These are phyloP conservation scores for Volvox africanus DNA, from an alignment of 139 green algal species.

Conservation along the genomic window DNA sequence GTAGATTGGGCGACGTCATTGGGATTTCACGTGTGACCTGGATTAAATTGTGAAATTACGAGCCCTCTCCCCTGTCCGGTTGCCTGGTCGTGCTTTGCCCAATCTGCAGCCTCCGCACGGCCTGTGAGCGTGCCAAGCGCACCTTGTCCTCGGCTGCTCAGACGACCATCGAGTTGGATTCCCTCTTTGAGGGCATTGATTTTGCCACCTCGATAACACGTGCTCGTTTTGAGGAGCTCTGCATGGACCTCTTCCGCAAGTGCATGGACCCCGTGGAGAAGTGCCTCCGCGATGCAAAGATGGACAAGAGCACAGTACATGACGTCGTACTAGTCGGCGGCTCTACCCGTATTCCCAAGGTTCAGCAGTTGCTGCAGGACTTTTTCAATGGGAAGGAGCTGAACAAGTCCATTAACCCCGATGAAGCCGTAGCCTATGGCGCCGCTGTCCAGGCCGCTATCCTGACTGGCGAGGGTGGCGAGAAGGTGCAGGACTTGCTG, in stretches of 20 bases:
- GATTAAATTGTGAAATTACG: too few species aligned
- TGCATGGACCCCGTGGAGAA: conserved; percentile 99
- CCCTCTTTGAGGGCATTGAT: conserved; percentile 97
- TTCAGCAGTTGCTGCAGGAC: conserved; percentile 97
- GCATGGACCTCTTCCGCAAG: conserved; percentile 99
- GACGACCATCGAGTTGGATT: conserved; percentile 98
- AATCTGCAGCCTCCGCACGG: conserved; percentile 82
- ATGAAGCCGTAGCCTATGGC: conserved; percentile 99
- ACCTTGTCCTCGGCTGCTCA: conserved; percentile 88
- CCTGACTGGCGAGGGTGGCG: conserved; percentile 89
- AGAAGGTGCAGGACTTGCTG: conserved; percentile 98
- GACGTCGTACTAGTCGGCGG: conserved; percentile 96
- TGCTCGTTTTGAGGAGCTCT: conserved; percentile 97
- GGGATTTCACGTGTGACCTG: too few species aligned
- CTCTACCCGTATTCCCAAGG: conserved; percentile 98
- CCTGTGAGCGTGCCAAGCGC: conserved; percentile 96
- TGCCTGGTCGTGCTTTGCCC: too few species aligned
- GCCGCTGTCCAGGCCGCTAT: conserved; percentile 98
- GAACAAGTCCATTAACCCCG: conserved; percentile 99
- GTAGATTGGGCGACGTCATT: too few species aligned
- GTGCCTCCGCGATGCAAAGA: conserved; percentile 90
- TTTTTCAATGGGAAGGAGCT: conserved; percentile 99
- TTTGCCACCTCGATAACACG: conserved; percentile 98
- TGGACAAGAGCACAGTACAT: conserved; percentile 90
- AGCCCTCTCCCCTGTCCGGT: too few species aligned